Evolutionary conservation across 129 eudicot species (phyloP), one percentile per base, ranked within the genome.

Genomic region (Flaveria brownii): DNA sequence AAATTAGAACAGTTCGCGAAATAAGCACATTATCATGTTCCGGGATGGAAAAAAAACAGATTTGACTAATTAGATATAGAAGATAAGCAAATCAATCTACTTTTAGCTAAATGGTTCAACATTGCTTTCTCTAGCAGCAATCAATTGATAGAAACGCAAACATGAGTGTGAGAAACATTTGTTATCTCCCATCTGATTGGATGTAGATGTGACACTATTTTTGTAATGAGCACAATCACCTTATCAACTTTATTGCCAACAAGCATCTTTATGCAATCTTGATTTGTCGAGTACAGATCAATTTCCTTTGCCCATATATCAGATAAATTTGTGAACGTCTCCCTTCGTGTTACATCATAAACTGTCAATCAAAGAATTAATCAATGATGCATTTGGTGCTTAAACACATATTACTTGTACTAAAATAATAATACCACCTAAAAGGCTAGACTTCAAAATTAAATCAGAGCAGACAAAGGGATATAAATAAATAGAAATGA

Each of bases 171-270:
- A 11, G 22, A 74, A 54, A 20, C 70, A 59, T 23, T 9, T 18
- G 12, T 60, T 59, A 46, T 39, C 68, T 20, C 15, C 77, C 67
- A 55, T 73, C 25, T 51, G 42, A 8, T 52, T 71, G 16, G 17
- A 73, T 41, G 26, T 59, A 15, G 47, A 55, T 39, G 59, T 72
- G 66, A 68, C 16, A 47, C 45, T 22, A 72, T 23, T 33, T n/a
- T 36, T 45, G 26, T 16, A 47, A 75, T 10, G 20, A 56, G 17
- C 15, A 22, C 22, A 43, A 51, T 45, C 83, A 92, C 98, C 98
- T 92, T 92, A 68, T 92, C 98, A 83, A 92, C 98, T 92, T 92
- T 92, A 85, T 92, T 92, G 64, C 98, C 98, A 52, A 92, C 98
- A 78, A 92, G 93, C 98, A 92, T 88, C 91, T 92, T 92, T 85